A percentile compares a stretch with the other conserved stretches of the same genome.
These are phyloP conservation scores for Russula foetens DNA, from an alignment of 768 basidiomycete genomes.

Conservation along the genomic window DNA sequence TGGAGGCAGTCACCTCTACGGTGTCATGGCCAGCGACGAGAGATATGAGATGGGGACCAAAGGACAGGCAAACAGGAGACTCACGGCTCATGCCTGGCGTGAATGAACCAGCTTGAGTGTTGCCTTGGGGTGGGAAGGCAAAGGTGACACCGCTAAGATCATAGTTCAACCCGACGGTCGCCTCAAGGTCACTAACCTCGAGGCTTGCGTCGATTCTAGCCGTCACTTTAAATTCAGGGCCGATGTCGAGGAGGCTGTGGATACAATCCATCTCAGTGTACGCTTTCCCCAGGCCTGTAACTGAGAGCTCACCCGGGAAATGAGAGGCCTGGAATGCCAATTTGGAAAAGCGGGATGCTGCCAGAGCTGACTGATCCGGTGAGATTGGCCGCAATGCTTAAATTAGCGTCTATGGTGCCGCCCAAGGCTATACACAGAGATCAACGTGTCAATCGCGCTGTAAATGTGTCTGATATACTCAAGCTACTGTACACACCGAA, in stretches of 20 bases:
- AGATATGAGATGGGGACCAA: neutral
- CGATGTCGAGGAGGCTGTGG: neutral
- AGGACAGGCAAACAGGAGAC: neutral
- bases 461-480: neutral
- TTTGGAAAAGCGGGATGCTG: neutral
- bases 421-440: neutral
- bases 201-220: neutral
- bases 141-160: neutral
- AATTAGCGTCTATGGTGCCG: neutral
- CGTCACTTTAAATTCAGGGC: neutral
- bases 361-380: neutral
- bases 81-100: neutral
- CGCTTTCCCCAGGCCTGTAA: neutral
- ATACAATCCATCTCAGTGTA: neutral
- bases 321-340: neutral
- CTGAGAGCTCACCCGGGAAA: neutral
- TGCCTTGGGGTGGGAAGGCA: neutral
- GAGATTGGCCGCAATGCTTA: neutral
- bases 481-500: conserved; percentile 1
- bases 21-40: too few relatives aligned
- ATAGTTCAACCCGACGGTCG: neutral
- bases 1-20: neutral
- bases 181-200: neutral
- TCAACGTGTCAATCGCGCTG: conserved; percentile 19
- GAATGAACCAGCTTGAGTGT: neutral